Conservation (phyloP, 1,139 yeast genomes). For the Saccharomyces hybrid region DNA sequence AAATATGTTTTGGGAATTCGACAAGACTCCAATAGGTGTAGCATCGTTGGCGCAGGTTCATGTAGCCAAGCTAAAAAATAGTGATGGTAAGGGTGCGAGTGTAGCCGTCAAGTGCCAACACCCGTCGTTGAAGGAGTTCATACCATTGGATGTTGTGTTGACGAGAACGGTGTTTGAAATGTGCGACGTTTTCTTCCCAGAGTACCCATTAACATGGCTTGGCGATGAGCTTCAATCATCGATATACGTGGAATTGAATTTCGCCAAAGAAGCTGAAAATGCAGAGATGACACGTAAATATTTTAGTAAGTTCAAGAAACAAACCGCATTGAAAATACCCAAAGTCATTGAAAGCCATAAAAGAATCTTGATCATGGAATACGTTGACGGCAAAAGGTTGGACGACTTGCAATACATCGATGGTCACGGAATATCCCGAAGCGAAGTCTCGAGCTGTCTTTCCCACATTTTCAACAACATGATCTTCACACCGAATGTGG, state of each 20-base stretch:
- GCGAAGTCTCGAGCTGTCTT: conserved; percentile 75
- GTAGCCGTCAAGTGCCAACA: conserved; percentile 96
- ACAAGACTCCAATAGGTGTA: conserved; percentile 69
- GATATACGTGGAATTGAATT: conserved; percentile 82
- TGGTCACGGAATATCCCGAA: conserved; percentile 55
- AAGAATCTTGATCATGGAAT: conserved; percentile 84
- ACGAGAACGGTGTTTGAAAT: conserved; percentile 69
- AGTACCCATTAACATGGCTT: conserved; percentile 87
- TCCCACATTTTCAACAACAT: conserved; percentile 87
- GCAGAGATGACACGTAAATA: conserved; percentile 61
- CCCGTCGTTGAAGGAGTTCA: conserved; percentile 78
- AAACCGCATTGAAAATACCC: conserved; percentile 79
- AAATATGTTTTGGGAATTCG: conserved; percentile 61
- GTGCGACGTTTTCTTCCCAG: conserved; percentile 78
- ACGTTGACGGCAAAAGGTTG: conserved; percentile 69
- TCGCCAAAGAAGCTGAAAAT: conserved; percentile 77
- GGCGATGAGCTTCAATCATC: conserved; percentile 85
- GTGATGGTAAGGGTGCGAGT: conserved; percentile 45
- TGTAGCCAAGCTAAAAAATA: conserved; percentile 49
- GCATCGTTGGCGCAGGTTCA: conserved; percentile 97
- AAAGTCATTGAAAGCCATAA: conserved; percentile 55
- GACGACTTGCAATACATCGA: conserved; percentile 66
- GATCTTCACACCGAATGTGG: conserved; percentile 90
- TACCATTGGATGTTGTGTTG: conserved; percentile 77
- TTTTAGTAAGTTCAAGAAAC: conserved; percentile 44